Percentiles rank a stretch among this genome's conserved stretches.
Evolutionary conservation across 2,329 filamentous ascomycete species (phyloP).

Genomic region (Trichoderma citrinoviride): DNA sequence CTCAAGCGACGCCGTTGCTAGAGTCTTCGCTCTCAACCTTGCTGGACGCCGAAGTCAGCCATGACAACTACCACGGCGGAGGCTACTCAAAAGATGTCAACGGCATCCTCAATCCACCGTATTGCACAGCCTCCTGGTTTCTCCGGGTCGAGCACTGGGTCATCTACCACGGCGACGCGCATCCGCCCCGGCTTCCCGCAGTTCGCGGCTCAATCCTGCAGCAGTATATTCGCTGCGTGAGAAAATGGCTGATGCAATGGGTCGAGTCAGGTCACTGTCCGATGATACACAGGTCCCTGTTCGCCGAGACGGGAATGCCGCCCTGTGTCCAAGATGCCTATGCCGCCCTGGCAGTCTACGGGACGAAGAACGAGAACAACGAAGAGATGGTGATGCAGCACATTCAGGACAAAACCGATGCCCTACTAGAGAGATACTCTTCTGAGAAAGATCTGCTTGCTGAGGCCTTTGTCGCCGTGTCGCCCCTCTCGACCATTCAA

Average conservation of each 20-base stretch:
- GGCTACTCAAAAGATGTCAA: too few relatives aligned
- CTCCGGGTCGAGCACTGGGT: conserved; percentile 26
- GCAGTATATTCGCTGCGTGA: conserved; percentile 29
- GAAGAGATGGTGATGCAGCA: conserved; percentile 29
- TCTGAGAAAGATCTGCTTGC: neutral
- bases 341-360: conserved; percentile 29
- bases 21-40: neutral
- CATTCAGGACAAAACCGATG: conserved; percentile 26
- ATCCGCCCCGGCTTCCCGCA: neutral
- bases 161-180: conserved; percentile 12
- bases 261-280: conserved; percentile 28
- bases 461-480: neutral
- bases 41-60: neutral
- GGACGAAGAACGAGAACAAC: conserved; percentile 29
- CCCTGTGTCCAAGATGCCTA: conserved; percentile 32
- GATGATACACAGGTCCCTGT: conserved; percentile 32
- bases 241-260: conserved; percentile 30
- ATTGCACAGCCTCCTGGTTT: conserved; percentile 22
- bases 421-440: conserved; percentile 14
- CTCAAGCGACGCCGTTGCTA: neutral
- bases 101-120: neutral
- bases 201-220: conserved; percentile 26
- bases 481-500: conserved; percentile 7
- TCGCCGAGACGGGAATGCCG: conserved; percentile 28
- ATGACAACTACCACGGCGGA: neutral